phyloP scores from a whole-genome alignment of 129 eudicot species.

The Silybum marianum region DNA sequence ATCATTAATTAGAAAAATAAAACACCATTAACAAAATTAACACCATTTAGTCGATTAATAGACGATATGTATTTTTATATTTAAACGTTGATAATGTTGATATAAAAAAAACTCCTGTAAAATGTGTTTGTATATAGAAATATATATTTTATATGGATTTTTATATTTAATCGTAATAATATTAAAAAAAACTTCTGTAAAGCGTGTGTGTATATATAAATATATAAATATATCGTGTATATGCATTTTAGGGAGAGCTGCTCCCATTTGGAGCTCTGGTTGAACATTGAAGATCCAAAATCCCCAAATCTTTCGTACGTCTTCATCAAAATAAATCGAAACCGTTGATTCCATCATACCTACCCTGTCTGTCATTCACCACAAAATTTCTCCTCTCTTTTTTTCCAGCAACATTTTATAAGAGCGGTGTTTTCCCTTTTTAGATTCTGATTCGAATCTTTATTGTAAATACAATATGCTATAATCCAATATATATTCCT shows the following conservation, averaged over 20 bases:
- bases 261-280: neutral
- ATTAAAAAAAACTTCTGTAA: too few species aligned
- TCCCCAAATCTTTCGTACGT: neutral
- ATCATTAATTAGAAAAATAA: too few species aligned
- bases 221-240: too few species aligned
- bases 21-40: too few species aligned
- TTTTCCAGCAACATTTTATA: neutral
- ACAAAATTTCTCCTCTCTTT: neutral
- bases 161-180: too few species aligned
- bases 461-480: neutral
- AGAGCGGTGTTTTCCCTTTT: neutral
- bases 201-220: too few species aligned
- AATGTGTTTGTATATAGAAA: too few species aligned
- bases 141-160: too few species aligned
- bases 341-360: neutral
- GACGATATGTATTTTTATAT: too few species aligned
- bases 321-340: neutral
- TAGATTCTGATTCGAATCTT: slow-evolving; percentile 22
- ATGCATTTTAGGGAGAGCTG: neutral
- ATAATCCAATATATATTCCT: neutral
- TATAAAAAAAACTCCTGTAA: too few species aligned
- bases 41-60: too few species aligned
- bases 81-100: too few species aligned
- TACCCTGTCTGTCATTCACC: neutral
- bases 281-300: neutral